These are phyloP conservation scores for Coniochaeta ligniaria DNA, from an alignment of 2,329 filamentous ascomycete species.

Conservation along the genomic window DNA sequence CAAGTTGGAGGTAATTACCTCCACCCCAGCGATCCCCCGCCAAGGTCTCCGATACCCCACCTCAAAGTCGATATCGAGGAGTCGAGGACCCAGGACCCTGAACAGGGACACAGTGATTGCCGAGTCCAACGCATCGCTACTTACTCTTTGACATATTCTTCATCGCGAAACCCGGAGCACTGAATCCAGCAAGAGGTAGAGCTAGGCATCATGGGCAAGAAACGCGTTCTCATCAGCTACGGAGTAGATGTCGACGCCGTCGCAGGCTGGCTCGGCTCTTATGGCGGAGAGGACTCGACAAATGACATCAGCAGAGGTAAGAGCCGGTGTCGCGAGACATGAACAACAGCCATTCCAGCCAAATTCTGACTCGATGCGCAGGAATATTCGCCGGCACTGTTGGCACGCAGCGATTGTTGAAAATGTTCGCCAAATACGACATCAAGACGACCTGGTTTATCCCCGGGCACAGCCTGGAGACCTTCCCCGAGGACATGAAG, in stretches of 20 bases:
- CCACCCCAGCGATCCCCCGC: background rate
- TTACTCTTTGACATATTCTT: background rate
- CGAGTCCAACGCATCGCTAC: background rate
- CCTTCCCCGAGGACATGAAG: conserved; percentile 33
- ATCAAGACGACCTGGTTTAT: conserved; percentile 58
- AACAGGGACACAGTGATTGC: background rate
- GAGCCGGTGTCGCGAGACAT: background rate
- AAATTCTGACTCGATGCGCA: conserved; percentile 16
- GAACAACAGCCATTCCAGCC: background rate
- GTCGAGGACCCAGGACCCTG: background rate
- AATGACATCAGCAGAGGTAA: conserved; percentile 22
- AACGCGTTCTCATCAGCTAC: conserved; percentile 22
- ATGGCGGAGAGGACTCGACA: conserved; percentile 23
- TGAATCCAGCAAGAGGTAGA: conserved; percentile 5
- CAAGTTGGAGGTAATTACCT: background rate
- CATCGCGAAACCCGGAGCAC: background rate
- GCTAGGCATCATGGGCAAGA: conserved; percentile 24
- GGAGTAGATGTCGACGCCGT: conserved; percentile 25
- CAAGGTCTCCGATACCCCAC: background rate
- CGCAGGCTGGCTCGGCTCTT: conserved; percentile 23
- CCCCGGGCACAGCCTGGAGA: conserved; percentile 39
- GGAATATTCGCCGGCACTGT: conserved; percentile 62
- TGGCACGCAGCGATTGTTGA: conserved; percentile 58
- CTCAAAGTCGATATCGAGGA: background rate
- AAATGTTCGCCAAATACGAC: conserved; percentile 63